These are phyloP conservation scores for Acrodontium crateriforme DNA, from an alignment of 2,329 filamentous ascomycete species.

Conservation along the genomic window DNA sequence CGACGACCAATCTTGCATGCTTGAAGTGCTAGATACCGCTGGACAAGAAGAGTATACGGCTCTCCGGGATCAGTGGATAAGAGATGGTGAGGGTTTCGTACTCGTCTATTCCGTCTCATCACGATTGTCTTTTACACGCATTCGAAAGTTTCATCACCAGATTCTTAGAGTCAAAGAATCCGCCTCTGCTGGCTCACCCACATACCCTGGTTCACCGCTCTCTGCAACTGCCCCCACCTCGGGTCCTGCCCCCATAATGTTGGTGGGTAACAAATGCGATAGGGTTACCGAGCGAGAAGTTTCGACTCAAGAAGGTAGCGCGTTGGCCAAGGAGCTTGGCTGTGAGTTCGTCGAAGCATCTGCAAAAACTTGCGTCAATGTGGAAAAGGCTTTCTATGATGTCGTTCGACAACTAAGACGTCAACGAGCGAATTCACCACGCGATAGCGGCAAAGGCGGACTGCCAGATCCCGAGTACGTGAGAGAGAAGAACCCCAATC, in stretches of 20 bases:
- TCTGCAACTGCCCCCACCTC: slow-evolving; percentile 40
- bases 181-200: slow-evolving; percentile 54
- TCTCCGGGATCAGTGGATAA: slow-evolving; percentile 92
- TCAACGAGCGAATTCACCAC: slow-evolving; percentile 41
- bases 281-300: slow-evolving; percentile 91
- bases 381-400: slow-evolving; percentile 97
- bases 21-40: slow-evolving; percentile 92
- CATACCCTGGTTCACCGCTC: slow-evolving; percentile 62
- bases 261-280: slow-evolving; percentile 98
- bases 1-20: slow-evolving; percentile 89
- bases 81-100: slow-evolving; percentile 93
- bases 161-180: slow-evolving; percentile 97
- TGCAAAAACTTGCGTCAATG: slow-evolving; percentile 95
- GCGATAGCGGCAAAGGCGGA: slow-evolving; percentile 3
- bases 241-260: slow-evolving; percentile 80
- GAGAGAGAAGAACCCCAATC: neutral
- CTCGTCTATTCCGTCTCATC: slow-evolving; percentile 98
- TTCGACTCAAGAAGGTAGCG: slow-evolving; percentile 88
- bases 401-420: slow-evolving; percentile 82
- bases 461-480: neutral
- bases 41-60: slow-evolving; percentile 98
- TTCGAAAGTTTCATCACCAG: slow-evolving; percentile 91
- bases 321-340: slow-evolving; percentile 76
- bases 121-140: slow-evolving; percentile 83
- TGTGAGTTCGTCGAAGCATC: slow-evolving; percentile 97